Conservation (phyloP, 2,329 filamentous ascomycete genomes). For the Fusarium beomiforme region DNA sequence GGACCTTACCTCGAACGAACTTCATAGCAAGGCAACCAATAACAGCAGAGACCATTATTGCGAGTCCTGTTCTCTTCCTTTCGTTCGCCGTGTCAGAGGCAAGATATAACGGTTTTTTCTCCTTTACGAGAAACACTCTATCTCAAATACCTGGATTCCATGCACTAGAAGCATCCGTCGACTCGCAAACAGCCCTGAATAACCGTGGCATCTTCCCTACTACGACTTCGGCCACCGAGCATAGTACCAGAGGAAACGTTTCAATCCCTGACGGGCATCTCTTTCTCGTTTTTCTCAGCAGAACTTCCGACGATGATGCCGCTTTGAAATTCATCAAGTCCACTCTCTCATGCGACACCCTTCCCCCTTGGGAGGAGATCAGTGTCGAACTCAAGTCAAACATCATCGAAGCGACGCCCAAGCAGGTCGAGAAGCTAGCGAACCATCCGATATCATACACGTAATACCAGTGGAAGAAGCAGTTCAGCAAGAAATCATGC, state of each 20-base stretch:
- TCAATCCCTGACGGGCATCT: background rate
- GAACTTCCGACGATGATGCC: background rate
- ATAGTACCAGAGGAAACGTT: fast-evolving
- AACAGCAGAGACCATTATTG: too few relatives aligned
- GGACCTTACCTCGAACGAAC: too few relatives aligned
- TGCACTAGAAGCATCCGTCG: too few relatives aligned
- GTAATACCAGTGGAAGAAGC: background rate
- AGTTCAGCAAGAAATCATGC: background rate
- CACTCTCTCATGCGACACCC: background rate
- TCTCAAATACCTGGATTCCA: too few relatives aligned
- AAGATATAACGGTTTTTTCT: too few relatives aligned
- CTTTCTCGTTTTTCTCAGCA: background rate
- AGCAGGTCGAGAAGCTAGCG: background rate
- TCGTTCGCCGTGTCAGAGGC: background rate
- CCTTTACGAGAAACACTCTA: too few relatives aligned
- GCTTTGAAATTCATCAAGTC: background rate
- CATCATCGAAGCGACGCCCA: background rate
- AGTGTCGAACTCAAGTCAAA: background rate
- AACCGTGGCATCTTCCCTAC: too few relatives aligned
- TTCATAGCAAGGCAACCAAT: background rate
- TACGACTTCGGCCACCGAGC: background rate
- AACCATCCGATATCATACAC: background rate
- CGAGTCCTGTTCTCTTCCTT: too few relatives aligned
- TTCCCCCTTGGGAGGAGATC: background rate
- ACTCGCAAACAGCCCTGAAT: too few relatives aligned